Evolutionary conservation across 2,329 filamentous ascomycete genomes (phyloP), one percentile per base, ranked within the genome.

Genomic region (Colletotrichum salicis): DNA sequence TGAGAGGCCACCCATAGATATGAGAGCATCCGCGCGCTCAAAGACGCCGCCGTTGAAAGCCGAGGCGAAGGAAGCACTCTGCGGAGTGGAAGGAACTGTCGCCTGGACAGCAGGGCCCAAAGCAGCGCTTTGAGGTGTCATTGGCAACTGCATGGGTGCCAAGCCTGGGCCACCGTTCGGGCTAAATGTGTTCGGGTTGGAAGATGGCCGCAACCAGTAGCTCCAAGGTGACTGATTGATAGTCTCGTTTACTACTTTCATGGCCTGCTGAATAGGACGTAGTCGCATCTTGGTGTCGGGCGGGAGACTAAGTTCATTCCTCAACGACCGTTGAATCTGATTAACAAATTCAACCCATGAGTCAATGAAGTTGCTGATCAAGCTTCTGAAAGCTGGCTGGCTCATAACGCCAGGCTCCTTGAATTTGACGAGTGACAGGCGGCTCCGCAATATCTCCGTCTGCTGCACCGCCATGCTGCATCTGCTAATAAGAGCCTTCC

Each of bases 21-120:
- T 87, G 57, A 90, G 81, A 7, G 88, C 84, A 65, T 90, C 88
- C 0, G 89, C 89, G 22, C 89, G 83, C 75, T 90, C 87, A 77
- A 90, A 90, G n/a, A 90, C 87, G 74, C 89, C 85, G 12, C 88
- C 87, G 2, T 85, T 83, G 72, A 91, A 90, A 1, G 86, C 85
- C 19, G 83, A 82, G 8, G 85, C 84, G 76, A 91, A 90, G 0
- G 87, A 88, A 2, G 83, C 86, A 71, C 84, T 89, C 77, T 90
- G 86, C 11, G 90, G 90, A 0, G 90, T 94, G 3, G 89, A 93
- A 4, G 94, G 93, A 12, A 97, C 92, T 0, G 94, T 98, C 1
- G 95, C 95, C 81, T 97, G 95, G 66, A 95, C 94, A 24, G 95
- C 95, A 6, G 95, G 94, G 0, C 95, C 96, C 5, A 98, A 86